Conservation (phyloP, 2,329 filamentous ascomycete genomes). For the Penicillium polonicum region DNA sequence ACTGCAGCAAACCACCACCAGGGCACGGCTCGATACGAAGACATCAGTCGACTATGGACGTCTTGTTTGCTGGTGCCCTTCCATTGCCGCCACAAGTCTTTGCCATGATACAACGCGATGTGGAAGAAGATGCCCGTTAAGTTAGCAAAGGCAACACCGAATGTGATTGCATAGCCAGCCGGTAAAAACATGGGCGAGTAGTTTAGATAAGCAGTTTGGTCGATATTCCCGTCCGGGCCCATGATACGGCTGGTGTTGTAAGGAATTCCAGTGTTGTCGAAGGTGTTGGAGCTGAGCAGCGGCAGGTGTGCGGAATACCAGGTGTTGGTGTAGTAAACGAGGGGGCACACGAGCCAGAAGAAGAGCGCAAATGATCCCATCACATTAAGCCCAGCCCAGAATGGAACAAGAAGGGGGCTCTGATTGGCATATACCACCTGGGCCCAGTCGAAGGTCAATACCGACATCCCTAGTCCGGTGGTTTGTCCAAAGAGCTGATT, state of each 20-base stretch:
- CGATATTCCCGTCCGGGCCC: conserved; percentile 54
- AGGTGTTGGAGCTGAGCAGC: conserved; percentile 60
- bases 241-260: conserved; percentile 65
- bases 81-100: conserved; percentile 38
- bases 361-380: conserved; percentile 46
- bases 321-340: conserved; percentile 55
- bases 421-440: conserved; percentile 68
- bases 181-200: conserved; percentile 67
- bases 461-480: conserved; percentile 65
- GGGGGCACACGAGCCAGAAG: conserved; percentile 46
- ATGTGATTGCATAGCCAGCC: conserved; percentile 55
- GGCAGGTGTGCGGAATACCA: conserved; percentile 60
- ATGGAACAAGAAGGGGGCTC: conserved; percentile 67
- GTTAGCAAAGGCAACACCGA: conserved; percentile 67
- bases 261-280: conserved; percentile 60
- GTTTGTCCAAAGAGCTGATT: conserved; percentile 72
- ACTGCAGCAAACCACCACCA: conserved; percentile 49
- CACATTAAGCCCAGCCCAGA: conserved; percentile 44
- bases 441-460: conserved; percentile 74
- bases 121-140: conserved; percentile 57
- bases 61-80: conserved; percentile 38
- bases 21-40: conserved; percentile 41
- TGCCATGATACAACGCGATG: conserved; percentile 38
- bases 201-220: conserved; percentile 59
- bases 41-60: conserved; percentile 47